A percentile compares a stretch with the other conserved stretches of the same genome.
Evolutionary conservation across 306 rosid species (phyloP).

Genomic region (Vigna trinervia): DNA sequence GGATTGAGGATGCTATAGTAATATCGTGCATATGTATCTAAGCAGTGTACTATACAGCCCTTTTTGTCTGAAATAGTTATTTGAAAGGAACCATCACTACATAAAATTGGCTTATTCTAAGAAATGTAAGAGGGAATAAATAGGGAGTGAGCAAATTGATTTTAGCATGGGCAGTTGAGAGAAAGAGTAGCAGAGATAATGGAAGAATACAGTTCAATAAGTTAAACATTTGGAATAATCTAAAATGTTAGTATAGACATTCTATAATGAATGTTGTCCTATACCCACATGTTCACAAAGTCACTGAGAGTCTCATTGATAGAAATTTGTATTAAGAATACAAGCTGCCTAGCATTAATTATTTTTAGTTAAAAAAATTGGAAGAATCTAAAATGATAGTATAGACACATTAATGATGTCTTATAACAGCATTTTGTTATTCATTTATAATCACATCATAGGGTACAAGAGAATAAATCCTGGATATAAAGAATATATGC

Average conservation of each 20-base stretch:
- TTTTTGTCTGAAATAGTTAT: neutral
- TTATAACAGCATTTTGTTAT: neutral
- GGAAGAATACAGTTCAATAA: neutral
- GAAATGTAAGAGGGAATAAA: neutral
- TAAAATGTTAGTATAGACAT: no score
- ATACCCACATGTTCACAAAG: no score
- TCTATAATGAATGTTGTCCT: neutral
- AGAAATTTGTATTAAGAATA: neutral
- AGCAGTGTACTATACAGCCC: neutral
- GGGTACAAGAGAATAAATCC: neutral
- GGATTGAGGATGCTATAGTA: conserved; percentile 1
- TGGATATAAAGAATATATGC: neutral
- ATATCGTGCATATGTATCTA: neutral
- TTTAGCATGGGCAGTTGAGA: neutral
- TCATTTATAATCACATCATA: neutral
- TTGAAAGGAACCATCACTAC: neutral
- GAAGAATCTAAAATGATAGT: neutral
- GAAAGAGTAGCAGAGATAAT: neutral
- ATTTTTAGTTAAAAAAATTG: neutral
- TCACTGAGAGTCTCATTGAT: neutral
- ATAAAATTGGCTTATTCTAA: neutral
- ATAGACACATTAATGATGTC: neutral
- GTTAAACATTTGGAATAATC: no score
- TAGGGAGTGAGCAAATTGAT: conserved; percentile 9
- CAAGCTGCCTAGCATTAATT: neutral